Conservation (phyloP, 345 rosid genomes). For the Garcia nutans region DNA sequence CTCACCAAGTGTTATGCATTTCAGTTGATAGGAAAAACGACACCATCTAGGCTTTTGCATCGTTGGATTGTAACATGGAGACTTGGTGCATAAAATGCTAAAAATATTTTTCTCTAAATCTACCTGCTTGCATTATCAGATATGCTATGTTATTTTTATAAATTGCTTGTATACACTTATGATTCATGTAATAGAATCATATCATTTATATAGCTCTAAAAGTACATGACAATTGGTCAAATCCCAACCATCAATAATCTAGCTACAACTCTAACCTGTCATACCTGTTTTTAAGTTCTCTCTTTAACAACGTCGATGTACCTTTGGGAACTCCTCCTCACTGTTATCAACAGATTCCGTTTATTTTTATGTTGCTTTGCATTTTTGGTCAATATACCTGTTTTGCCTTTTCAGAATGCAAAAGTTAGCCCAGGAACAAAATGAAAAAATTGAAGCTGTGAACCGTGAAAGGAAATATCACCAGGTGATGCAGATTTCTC, state of each 20-base stretch:
- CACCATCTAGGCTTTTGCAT: too few relatives aligned
- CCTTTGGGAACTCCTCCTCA: background rate
- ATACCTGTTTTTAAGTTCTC: background rate
- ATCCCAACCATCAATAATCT: background rate
- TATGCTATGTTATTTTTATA: background rate
- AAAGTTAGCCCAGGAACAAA: conserved; percentile 71
- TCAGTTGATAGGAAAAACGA: too few relatives aligned
- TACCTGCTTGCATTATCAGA: too few relatives aligned
- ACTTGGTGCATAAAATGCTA: too few relatives aligned
- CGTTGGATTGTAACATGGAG: background rate
- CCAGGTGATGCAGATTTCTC: conserved; percentile 55
- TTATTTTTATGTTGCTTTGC: too few relatives aligned
- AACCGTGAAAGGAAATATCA: conserved; percentile 93
- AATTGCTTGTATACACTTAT: background rate
- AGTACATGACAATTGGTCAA: background rate
- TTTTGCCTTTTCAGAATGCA: conserved; percentile 55
- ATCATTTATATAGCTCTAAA: background rate
- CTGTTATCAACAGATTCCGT: background rate
- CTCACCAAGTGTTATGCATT: background rate
- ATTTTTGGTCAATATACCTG: background rate
- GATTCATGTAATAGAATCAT: background rate
- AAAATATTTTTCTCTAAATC: too few relatives aligned
- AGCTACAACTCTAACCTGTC: background rate
- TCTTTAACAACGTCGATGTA: background rate
- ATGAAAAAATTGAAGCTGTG: conserved; percentile 81